Evolutionary conservation across 768 basidiomycete genomes (phyloP).

Genomic region (Saitozyma sp.): DNA sequence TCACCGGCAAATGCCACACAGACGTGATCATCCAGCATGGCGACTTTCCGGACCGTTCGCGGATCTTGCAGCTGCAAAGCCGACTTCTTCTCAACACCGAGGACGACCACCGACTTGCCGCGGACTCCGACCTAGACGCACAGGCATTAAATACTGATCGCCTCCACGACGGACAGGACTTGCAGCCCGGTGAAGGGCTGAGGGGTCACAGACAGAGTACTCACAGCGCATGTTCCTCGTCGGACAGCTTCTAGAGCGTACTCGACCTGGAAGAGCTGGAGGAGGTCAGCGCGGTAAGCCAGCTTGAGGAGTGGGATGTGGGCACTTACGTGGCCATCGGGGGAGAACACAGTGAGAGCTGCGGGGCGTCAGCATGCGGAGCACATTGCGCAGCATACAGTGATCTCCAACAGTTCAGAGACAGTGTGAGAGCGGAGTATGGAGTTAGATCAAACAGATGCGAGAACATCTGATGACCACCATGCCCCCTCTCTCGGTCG

Average conservation of each 20-base stretch:
- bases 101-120: slow-evolving; percentile 88
- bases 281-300: slow-evolving; percentile 9
- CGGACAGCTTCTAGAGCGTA: slow-evolving; percentile 97
- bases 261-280: slow-evolving; percentile 71
- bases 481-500: no score
- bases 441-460: no score
- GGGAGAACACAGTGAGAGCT: slow-evolving; percentile 98
- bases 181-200: neutral
- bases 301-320: slow-evolving; percentile 12
- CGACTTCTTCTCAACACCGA: slow-evolving; percentile 99
- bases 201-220: slow-evolving; percentile 32
- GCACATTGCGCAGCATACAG: no score
- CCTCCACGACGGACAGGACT: neutral
- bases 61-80: slow-evolving; percentile 97
- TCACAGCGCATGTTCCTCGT: slow-evolving; percentile 94
- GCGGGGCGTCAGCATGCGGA: slow-evolving; percentile 53
- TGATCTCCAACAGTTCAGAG: no score
- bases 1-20: slow-evolving; percentile 95
- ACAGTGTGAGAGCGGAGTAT: no score
- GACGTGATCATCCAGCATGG: slow-evolving; percentile 96
- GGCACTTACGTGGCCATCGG: slow-evolving; percentile 84
- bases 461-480: no score
- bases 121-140: slow-evolving; percentile 83
- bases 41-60: slow-evolving; percentile 94
- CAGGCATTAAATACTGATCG: neutral